Base-by-base conservation (phyloP, 1,284 basidiomycete species). In the Cryptococcus maquisensis region DNA sequence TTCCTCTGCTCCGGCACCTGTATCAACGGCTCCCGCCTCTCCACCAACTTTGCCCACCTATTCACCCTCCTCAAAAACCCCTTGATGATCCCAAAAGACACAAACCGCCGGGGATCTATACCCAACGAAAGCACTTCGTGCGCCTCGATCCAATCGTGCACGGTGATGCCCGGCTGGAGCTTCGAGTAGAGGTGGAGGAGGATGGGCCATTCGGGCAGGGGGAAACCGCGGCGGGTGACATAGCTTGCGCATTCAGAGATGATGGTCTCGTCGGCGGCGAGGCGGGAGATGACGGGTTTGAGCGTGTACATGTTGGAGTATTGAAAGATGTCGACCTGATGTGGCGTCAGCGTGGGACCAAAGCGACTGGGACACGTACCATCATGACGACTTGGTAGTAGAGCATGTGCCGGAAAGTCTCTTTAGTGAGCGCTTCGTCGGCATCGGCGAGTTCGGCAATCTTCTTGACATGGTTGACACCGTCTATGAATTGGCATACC, bases 71-170 rank as follows among this genome's bases (percentile, higher is more conserved):
- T 84, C 13, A 99, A 80, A 69, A 98, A 98, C 0, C 93, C 94
- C 78, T 99, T 98, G 77, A 99, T 96, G n/a, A 97, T 88, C 13
- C 95, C 96, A 68, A 98, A 99, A 60, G 88, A 92, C n/a, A 93
- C 86, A 73, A 99, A 96, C 15, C 96, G 83, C 5, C 95, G 83
- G 8, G 91, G 83, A 71, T 98, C 96, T 53, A 98, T 87, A 1
- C 88, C 89, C 18, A 87, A 76, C 7, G 80, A 77, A 47, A 85
- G 80, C 3, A 92, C 83, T 26, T 86, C 79, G 66, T 91, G 81
- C 41, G 81, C 80, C 62, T 91, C 85, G 79, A 92, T 89, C 95
- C 96, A 99, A 49, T 91, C 85, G 44, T 84, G 82, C 3, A 98
- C 81, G 0, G 90, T 92, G 56, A 85, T 83, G 3, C 91, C 91